Percentiles rank a stretch among this genome's conserved stretches.
phyloP scores from a whole-genome alignment of 2,329 filamentous ascomycete species.

The Dothideomycetes sp. region DNA sequence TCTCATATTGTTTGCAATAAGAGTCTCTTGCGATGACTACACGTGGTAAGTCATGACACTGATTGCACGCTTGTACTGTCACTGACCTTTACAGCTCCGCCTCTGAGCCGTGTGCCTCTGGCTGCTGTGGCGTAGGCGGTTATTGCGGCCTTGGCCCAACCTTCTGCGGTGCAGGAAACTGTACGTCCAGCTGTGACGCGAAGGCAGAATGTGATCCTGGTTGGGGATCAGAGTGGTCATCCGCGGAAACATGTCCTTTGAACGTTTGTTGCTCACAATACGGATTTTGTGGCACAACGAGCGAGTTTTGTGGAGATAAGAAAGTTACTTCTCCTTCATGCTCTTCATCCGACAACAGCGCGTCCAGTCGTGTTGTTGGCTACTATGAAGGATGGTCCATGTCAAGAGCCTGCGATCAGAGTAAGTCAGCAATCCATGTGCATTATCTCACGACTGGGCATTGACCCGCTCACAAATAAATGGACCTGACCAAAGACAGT shows the following conservation, averaged over 20 bases:
- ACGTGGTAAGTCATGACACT: too few species aligned
- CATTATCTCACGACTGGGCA: not conserved
- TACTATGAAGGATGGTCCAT: slow-evolving; percentile 6
- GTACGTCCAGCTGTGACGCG: slow-evolving; percentile 1
- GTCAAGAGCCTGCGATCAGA: too few species aligned
- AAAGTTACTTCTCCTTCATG: not conserved
- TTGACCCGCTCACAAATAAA: not conserved
- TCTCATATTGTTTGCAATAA: too few species aligned
- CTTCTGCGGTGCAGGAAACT: not conserved
- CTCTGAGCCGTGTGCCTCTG: too few species aligned
- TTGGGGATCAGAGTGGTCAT: not conserved
- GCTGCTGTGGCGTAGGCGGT: too few species aligned
- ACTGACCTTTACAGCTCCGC: too few species aligned
- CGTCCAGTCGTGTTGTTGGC: slow-evolving; percentile 1
- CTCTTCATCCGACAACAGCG: not conserved
- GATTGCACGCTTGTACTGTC: too few species aligned
- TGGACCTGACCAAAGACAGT: not conserved
- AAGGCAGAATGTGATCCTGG: slow-evolving; percentile 3
- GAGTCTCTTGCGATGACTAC: too few species aligned
- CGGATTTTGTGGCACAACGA: slow-evolving; percentile 6
- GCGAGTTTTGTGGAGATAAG: slow-evolving; percentile 1
- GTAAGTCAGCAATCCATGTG: too few species aligned
- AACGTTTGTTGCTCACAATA: slow-evolving; percentile 5
- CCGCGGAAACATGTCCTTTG: slow-evolving; percentile 3
- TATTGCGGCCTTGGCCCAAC: not conserved